Evolutionary conservation across 495 filamentous ascomycete genomes (phyloP), one percentile per base, ranked within the genome.

Genomic region (Schizothecium vesticola): DNA sequence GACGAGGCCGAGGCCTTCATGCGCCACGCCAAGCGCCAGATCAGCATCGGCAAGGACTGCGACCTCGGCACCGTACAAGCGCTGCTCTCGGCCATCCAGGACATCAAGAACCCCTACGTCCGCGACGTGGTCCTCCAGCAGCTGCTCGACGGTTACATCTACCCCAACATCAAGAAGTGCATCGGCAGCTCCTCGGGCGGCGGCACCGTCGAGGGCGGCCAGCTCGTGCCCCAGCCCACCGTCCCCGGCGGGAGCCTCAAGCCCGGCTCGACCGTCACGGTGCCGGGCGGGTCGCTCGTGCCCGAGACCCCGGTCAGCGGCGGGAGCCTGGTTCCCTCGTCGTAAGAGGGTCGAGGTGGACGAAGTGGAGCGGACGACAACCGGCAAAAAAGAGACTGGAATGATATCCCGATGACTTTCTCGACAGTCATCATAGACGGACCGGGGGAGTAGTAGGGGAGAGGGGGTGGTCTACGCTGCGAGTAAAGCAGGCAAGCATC

Each of bases 231-330:
- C 78, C 76, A 57, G 74, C 70, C 69, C 70, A 72, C 24, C 16
- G 59, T 78, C 56, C 77, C 76, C 59, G 73, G 74, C 12, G 73
- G 72, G 10, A 59, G 69, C 59, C 62, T 80, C 31, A 66, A 29
- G 24, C 78, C 78, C 22, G 75, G 77, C 66, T 73, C 76, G 25
- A 69, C 71, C 19, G 60, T 72, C 8, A 5, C 28, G 28, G 28
- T 29, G 28, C 76, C 77, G 19, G 78, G 78, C 16, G 77, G 71
- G 3, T 67, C 72, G 11, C 65, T 76, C 21, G 43, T 58, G 28
- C 71, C 71, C 25, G 66, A 67, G 24, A 64, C 71, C 56, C 55
- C 57, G 28, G 61, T 69, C 19, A 55, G 67, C 26, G 68, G 71
- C 51, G 68, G 68, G 25, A 55, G 56, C 21, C 56, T 70, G 8